phyloP scores from a whole-genome alignment of 768 basidiomycete genomes.

The Megacollybia marginata region DNA sequence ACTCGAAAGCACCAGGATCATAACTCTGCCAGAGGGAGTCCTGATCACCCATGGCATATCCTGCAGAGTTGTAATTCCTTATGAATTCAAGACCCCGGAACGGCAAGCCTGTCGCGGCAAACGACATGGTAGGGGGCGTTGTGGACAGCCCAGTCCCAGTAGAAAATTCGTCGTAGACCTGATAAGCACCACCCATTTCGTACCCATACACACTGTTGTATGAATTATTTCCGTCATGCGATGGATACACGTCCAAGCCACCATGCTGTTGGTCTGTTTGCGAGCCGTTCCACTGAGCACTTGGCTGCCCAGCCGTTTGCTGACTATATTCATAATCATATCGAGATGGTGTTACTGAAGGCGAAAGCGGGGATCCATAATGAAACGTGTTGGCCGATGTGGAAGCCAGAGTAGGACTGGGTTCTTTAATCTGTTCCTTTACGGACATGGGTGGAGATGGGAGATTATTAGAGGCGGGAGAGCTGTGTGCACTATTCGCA shows the following conservation, averaged over 20 bases:
- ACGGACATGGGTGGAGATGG: constrained; percentile 61
- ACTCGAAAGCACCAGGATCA: constrained; percentile 66
- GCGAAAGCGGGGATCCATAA: constrained; percentile 29
- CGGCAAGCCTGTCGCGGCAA: constrained; percentile 68
- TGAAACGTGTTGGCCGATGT: constrained; percentile 34
- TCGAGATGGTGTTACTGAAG: constrained; percentile 44
- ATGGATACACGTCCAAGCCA: not conserved
- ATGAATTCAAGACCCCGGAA: constrained; percentile 82
- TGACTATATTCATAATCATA: constrained; percentile 51
- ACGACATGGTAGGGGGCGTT: constrained; percentile 55
- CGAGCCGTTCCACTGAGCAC: constrained; percentile 8
- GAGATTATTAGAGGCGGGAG: constrained; percentile 63
- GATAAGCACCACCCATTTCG: constrained; percentile 13
- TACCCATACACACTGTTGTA: not conserved
- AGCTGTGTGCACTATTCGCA: constrained; percentile 59
- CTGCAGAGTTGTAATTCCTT: constrained; percentile 62
- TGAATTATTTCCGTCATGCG: constrained; percentile 24
- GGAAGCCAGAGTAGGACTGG: constrained; percentile 45
- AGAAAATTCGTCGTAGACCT: constrained; percentile 28
- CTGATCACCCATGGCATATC: constrained; percentile 39
- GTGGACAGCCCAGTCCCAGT: constrained; percentile 40
- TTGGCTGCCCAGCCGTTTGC: constrained; percentile 33
- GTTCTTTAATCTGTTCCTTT: constrained; percentile 42
- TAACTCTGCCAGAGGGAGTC: constrained; percentile 56
- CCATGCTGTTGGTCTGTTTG: not conserved